Base-by-base conservation (phyloP, 306 rosid species). In the Oxytropis ochrocephala region DNA sequence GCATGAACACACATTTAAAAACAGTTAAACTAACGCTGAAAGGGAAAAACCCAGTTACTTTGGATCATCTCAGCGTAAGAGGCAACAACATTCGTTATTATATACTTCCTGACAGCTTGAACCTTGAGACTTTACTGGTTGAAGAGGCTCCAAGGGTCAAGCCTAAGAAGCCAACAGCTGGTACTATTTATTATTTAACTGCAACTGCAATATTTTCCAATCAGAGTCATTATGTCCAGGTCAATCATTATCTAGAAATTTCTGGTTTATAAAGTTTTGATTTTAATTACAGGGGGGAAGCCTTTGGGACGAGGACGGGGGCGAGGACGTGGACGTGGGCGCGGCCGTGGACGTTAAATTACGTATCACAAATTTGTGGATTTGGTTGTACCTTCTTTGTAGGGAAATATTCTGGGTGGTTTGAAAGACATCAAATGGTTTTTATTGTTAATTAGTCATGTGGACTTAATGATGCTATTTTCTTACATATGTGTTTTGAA, bases 91-190 rank as follows among this genome's bases (percentile, higher is more conserved):
- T 92, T 47, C 88, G 98, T 8, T 92, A 92, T 64, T 90, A 92
- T 60, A 80, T 80, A 65, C 84, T 80, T 70, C 84, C 84, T 21
- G 84, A 80, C 78, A 80, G 84, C 67, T 80, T 80, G 78, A 80
- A 80, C 58, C 84, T 80, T 5, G 84, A 80, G 67, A 80, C 84
- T 49, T 49, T 80, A 44, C 74, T 80, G 58, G 84, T 80, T 75
- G 84, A 80, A 75, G 84, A 80, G 60, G 51, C 81, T 7, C 96
- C 98, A 9, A 79, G 96, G 75, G 91, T 93, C 81, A 93, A 93
- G 82, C 98, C 98, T 60, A 93, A 90, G 87, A 93, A 90, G 81
- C 91, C 96, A 42, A 88, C 96, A 79, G 98, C 98, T 17, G 98
- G 98, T 90, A 83, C 49, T 74, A 50, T 18, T 30, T 18, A 52